These are phyloP conservation scores for Xylariaceae sp. DNA, from an alignment of 2,329 filamentous ascomycete species.

Conservation along the genomic window DNA sequence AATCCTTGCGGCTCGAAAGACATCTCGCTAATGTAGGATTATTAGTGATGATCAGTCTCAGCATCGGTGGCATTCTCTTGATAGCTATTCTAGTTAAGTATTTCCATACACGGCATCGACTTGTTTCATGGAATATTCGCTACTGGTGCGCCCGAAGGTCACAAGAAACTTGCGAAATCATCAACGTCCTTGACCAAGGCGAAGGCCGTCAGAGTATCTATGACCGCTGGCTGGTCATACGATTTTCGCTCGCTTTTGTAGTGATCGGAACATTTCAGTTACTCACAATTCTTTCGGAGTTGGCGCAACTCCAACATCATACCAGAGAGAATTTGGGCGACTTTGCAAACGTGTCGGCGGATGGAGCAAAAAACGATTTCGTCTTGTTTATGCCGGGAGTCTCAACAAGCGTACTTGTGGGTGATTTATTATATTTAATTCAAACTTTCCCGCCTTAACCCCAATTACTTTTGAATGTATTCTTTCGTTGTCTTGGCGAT, in stretches of 20 bases:
- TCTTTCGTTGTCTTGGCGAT: too few species aligned
- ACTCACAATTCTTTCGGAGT: slow-evolving; percentile 37
- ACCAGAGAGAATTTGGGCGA: slow-evolving; percentile 29
- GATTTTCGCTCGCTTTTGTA: slow-evolving; percentile 43
- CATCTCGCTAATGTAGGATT: background rate
- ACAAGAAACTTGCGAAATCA: slow-evolving; percentile 21
- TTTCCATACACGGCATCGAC: slow-evolving; percentile 40
- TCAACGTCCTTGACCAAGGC: slow-evolving; percentile 19
- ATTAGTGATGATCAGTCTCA: slow-evolving; percentile 41
- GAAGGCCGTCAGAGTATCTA: slow-evolving; percentile 37
- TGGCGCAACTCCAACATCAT: slow-evolving; percentile 33
- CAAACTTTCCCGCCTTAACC: too few species aligned
- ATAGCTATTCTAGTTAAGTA: slow-evolving; percentile 44
- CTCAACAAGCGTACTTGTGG: slow-evolving; percentile 32
- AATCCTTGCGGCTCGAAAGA: background rate
- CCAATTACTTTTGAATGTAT: too few species aligned
- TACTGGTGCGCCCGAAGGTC: slow-evolving; percentile 32
- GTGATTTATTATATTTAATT: too few species aligned
- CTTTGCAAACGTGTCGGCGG: slow-evolving; percentile 35
- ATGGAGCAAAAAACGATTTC: slow-evolving; percentile 36
- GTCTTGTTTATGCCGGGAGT: slow-evolving; percentile 38
- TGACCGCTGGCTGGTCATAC: slow-evolving; percentile 42
- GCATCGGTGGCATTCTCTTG: slow-evolving; percentile 38
- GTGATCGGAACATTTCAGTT: slow-evolving; percentile 41
- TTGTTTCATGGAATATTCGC: slow-evolving; percentile 33